phyloP scores from a whole-genome alignment of 148 eudicot species.

The Cornus controversa region DNA sequence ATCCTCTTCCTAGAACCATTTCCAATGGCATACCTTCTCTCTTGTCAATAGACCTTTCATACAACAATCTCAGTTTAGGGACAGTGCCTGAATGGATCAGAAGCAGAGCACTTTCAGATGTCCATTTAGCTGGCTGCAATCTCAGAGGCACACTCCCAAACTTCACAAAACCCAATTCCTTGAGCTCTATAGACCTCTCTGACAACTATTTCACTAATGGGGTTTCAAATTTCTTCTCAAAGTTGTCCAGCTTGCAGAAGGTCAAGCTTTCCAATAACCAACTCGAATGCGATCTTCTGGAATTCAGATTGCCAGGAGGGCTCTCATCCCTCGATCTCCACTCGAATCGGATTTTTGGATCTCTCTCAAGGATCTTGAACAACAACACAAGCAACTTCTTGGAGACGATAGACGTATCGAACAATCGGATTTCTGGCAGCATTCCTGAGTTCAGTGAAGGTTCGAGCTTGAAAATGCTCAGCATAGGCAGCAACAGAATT shows the following conservation, averaged over 20 bases:
- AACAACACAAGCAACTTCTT: slow-evolving; percentile 50
- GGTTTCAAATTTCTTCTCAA: slow-evolving; percentile 40
- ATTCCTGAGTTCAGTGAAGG: slow-evolving; percentile 60
- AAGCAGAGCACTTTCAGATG: slow-evolving; percentile 57
- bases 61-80: slow-evolving; percentile 53
- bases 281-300: slow-evolving; percentile 47
- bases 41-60: slow-evolving; percentile 70
- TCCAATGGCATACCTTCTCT: slow-evolving; percentile 61
- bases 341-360: slow-evolving; percentile 63
- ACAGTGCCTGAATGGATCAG: slow-evolving; percentile 70
- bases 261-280: slow-evolving; percentile 65
- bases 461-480: slow-evolving; percentile 52
- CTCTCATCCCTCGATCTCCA: slow-evolving; percentile 56
- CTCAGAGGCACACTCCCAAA: slow-evolving; percentile 58
- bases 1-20: slow-evolving; percentile 57
- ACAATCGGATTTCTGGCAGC: slow-evolving; percentile 61
- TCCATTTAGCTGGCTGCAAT: slow-evolving; percentile 70
- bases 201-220: slow-evolving; percentile 58
- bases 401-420: slow-evolving; percentile 54
- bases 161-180: slow-evolving; percentile 50
- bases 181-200: slow-evolving; percentile 67
- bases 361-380: slow-evolving; percentile 52
- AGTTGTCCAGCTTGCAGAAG: slow-evolving; percentile 51
- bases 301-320: slow-evolving; percentile 50
- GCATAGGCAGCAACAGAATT: slow-evolving; percentile 60